Percentiles rank a stretch among this genome's conserved stretches.
Conservation (phyloP, 2,329 filamentous ascomycete genomes). For the Fusarium pseudonygamai region DNA sequence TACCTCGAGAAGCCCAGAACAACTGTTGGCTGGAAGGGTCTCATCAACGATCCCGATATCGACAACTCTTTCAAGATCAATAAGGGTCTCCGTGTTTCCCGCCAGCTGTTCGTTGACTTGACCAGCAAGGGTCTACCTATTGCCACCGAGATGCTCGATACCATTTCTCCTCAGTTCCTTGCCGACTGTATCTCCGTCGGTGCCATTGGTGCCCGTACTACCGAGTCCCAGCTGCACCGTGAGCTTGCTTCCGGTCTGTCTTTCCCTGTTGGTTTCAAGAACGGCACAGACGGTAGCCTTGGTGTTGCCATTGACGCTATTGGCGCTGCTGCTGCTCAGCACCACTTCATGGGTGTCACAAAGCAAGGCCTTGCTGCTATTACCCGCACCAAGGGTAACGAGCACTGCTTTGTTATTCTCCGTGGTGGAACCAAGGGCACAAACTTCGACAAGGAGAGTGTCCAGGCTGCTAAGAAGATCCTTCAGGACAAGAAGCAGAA, state of each 20-base stretch:
- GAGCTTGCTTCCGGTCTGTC: constrained; percentile 94
- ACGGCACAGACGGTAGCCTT: constrained; percentile 93
- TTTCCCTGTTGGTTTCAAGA: constrained; percentile 99
- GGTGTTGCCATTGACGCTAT: constrained; percentile 96
- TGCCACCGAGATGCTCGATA: constrained; percentile 98
- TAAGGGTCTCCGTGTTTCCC: constrained; percentile 92
- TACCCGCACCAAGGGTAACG: constrained; percentile 90
- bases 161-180: constrained; percentile 97
- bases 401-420: constrained; percentile 97
- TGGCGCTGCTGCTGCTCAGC: constrained; percentile 82
- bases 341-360: constrained; percentile 98
- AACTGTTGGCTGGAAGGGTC: constrained; percentile 97
- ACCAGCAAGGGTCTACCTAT: constrained; percentile 91
- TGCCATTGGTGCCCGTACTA: constrained; percentile 94
- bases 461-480: constrained; percentile 80
- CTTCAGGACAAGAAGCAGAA: constrained; percentile 84
- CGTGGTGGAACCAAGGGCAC: constrained; percentile 91
- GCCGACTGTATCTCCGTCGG: constrained; percentile 95
- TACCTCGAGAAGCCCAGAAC: constrained; percentile 99
- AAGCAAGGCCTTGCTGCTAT: constrained; percentile 97
- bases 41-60: constrained; percentile 99
- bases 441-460: constrained; percentile 89
- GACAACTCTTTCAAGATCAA: constrained; percentile 98
- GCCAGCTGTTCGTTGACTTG: constrained; percentile 92
- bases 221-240: constrained; percentile 94